Conservation (phyloP, 176 grass and related monocot genomes). For the Oryza longistaminata region DNA sequence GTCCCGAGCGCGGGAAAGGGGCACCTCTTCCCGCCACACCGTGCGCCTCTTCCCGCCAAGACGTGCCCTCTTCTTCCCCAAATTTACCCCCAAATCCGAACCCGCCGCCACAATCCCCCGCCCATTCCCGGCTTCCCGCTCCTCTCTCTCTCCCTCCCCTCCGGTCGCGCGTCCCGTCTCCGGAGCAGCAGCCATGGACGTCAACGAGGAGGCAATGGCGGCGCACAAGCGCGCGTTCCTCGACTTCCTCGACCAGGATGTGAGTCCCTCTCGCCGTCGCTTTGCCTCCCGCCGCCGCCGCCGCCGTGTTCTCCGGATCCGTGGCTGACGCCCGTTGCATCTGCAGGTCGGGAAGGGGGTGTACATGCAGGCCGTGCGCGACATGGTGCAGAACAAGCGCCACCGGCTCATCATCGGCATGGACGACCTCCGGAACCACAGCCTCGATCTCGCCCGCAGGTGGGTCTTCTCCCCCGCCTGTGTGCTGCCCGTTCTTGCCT, state of each 20-base stretch:
- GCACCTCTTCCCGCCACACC: conserved; percentile 32
- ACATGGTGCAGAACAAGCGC: conserved; percentile 70
- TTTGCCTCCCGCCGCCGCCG: neutral
- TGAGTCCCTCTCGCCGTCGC: conserved; percentile 15
- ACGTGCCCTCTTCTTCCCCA: neutral
- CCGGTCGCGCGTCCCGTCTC: neutral
- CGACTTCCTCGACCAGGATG: conserved; percentile 92
- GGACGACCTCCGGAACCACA: conserved; percentile 93
- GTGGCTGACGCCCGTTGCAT: neutral
- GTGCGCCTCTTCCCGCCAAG: conserved; percentile 43
- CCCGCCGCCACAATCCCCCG: conserved; percentile 22
- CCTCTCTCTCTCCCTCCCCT: neutral
- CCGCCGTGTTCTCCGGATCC: neutral
- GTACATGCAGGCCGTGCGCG: conserved; percentile 76
- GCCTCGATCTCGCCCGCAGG: conserved; percentile 91
- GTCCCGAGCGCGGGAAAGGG: conserved; percentile 46
- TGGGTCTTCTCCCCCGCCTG: neutral
- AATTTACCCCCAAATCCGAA: conserved; percentile 25
- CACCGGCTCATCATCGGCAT: conserved; percentile 83
- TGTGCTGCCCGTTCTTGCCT: neutral
- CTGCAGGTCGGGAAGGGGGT: conserved; percentile 75
- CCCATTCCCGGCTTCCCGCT: neutral
- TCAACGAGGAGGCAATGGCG: conserved; percentile 97
- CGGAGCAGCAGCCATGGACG: conserved; percentile 65
- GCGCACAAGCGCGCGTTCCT: conserved; percentile 81